A percentile compares a stretch with the other conserved stretches of the same genome.
These are phyloP conservation scores for Penicillium sp. DNA, from an alignment of 2,329 filamentous ascomycete genomes.

Conservation along the genomic window DNA sequence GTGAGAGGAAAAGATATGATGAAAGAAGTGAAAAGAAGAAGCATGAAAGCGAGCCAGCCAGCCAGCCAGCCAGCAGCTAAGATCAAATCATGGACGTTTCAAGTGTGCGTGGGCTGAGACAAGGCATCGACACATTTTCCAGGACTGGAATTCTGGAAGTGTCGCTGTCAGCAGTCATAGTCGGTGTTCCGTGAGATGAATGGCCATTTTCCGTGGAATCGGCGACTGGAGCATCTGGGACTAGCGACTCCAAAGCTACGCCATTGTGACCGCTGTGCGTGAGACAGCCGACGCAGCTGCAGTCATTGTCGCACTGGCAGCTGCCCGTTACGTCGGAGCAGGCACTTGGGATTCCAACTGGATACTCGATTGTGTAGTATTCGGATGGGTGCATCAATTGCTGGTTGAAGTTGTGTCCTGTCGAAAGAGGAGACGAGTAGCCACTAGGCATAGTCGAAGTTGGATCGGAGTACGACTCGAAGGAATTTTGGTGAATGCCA, in stretches of 20 bases:
- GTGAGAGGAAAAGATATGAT: neutral
- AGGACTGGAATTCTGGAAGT: slow-evolving; percentile 28
- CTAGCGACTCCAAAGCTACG: slow-evolving; percentile 41
- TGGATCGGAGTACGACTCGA: slow-evolving; percentile 32
- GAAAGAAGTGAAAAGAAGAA: slow-evolving; percentile 1
- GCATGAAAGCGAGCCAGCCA: neutral
- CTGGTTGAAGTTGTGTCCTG: slow-evolving; percentile 33
- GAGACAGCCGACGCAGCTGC: slow-evolving; percentile 59
- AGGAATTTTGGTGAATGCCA: slow-evolving; percentile 23
- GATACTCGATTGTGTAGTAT: slow-evolving; percentile 52
- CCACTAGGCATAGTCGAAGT: slow-evolving; percentile 31
- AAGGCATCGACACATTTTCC: slow-evolving; percentile 30
- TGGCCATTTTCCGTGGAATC: neutral
- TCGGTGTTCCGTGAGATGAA: slow-evolving; percentile 8
- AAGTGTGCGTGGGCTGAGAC: slow-evolving; percentile 33
- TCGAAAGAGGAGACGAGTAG: slow-evolving; percentile 35
- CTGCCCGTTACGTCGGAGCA: slow-evolving; percentile 58
- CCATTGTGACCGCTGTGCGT: slow-evolving; percentile 59
- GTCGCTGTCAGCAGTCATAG: slow-evolving; percentile 15
- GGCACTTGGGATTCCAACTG: slow-evolving; percentile 44
- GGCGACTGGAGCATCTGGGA: slow-evolving; percentile 14
- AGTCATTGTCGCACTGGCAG: slow-evolving; percentile 60
- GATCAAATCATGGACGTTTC: slow-evolving; percentile 32
- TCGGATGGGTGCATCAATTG: slow-evolving; percentile 50
- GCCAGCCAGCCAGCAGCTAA: slow-evolving; percentile 4